Percentiles rank a stretch among this genome's conserved stretches.
Conservation (phyloP, 495 filamentous ascomycete genomes). For the Neurospora sp. region DNA sequence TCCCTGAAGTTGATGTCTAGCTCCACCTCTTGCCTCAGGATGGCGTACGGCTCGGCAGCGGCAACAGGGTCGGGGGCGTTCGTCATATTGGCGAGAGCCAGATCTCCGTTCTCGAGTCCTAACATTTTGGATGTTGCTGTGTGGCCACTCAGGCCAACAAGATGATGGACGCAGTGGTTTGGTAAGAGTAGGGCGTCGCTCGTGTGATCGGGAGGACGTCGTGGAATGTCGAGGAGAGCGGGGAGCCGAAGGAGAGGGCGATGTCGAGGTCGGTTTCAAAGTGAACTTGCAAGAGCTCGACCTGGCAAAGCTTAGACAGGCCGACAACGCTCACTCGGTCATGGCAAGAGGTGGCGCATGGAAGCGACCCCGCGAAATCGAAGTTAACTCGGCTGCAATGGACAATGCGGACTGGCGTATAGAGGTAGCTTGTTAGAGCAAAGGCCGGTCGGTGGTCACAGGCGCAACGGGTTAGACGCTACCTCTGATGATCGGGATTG, state of each 20-base stretch:
- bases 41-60: conserved; percentile 27
- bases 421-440: neutral
- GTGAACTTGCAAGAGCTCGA: conserved; percentile 1
- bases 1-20: conserved; percentile 76
- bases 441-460: neutral
- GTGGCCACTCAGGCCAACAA: neutral
- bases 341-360: conserved; percentile 7
- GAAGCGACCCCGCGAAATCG: neutral
- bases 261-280: neutral
- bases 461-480: neutral
- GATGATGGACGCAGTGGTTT: neutral
- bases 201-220: neutral
- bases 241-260: neutral
- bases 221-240: neutral
- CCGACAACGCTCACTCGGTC: conserved; percentile 8
- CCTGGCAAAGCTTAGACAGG: conserved; percentile 10
- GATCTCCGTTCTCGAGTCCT: neutral
- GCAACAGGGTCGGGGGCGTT: neutral
- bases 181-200: neutral
- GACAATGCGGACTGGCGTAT: neutral
- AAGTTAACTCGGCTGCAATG: neutral
- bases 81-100: neutral
- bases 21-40: conserved; percentile 75
- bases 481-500: neutral
- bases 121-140: neutral